Base-by-base conservation (phyloP, 129 eudicot genomes). In the carrot (Daucus carota) region DNA sequence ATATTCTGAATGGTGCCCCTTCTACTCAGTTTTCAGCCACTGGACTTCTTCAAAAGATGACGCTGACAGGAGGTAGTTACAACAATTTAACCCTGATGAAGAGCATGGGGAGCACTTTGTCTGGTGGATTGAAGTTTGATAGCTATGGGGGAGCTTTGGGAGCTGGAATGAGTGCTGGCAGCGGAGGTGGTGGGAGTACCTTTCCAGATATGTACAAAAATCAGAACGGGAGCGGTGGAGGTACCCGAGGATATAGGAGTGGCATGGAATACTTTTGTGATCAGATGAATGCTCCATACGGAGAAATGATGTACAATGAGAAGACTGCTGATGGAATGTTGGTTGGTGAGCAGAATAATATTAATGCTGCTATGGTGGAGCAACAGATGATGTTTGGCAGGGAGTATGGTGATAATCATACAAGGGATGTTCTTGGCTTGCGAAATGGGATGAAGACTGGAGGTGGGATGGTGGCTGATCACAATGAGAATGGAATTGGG, bases 1-100 rank as follows among this genome's bases (percentile, higher is more conserved):
- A 80, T 42, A 59, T 77, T 79, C 52, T n/a, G n/a, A 54, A 54
- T 9, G 24, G 32, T n/a, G 24, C 14, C 12, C 16, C 86, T 0
- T 14, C 84, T 28, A 11, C 90, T 10, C 89, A 89, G 59, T 85
- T 92, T 92, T 92, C 97, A 0, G 93, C 96, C 73, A 92, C 97
- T n/a, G 97, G 96, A 0, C 83, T 92, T 16, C 88, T 86, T 17
- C 97, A 92, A 47, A 92, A 87, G 72, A 93, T 93, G 0, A 93
- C 91, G 38, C 91, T 86, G 77, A 52, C 90, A 81, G 96, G 97
- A 15, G 84, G 93, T 29, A 83, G 88, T 52, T 77, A 88, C 28
- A 79, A 86, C 80, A 83, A 68, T 11, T 73, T 82, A 14, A 79
- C 85, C 6, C 40, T 83, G 8, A 83, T 83, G 6, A 82, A 74